Base-by-base conservation (phyloP, 768 basidiomycete species). In the Tulasnella sp. region DNA sequence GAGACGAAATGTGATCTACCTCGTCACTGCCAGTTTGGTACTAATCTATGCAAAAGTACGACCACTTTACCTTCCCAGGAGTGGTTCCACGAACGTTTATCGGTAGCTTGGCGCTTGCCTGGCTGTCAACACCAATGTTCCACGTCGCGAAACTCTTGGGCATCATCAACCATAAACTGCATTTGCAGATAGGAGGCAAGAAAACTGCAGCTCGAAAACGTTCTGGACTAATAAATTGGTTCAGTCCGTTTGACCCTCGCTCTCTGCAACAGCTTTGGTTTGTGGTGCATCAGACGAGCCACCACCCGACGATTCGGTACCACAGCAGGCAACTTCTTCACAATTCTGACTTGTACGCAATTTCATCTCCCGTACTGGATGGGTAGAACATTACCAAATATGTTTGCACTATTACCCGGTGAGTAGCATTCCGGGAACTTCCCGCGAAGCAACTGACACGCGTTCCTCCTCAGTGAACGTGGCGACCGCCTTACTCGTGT, bases 321-420 rank as follows among this genome's bases (percentile, higher is more conserved):
- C 1, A 65, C 68, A 2, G 75, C 82, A 0, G 73, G 80, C 12
- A 64, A 75, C 14, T 74, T 79, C 63, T 94, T 83, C 66, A 68
- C 77, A 1, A 60, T 92, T 0, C 66, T 96, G n/a, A 80, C 81
- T 3, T 75, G 80, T 62, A 80, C 83, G 0, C 91, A 94, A 65
- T 98, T 96, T 65, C 96, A 98, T 66, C 66, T 93, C 4, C 82
- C 83, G 6, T 99, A 89, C 67, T 98, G 90, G 83, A 87, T 91
- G 75, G 82, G 91, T 2, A 72, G 96, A 53, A 96, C 94, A 0
- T 69, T 98, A 6, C 94, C 96, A 1, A 99, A 98, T 67, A 94
- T 91, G 82, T 82, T 92, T 60, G 91, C 91, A 3, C 70, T 92
- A 15, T 72, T 85, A 2, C 79, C 83, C 42, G 86, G 91, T 93